Evolutionary conservation across 495 filamentous ascomycete species (phyloP).

Genomic region (Podospora bellae-mahoneyi): DNA sequence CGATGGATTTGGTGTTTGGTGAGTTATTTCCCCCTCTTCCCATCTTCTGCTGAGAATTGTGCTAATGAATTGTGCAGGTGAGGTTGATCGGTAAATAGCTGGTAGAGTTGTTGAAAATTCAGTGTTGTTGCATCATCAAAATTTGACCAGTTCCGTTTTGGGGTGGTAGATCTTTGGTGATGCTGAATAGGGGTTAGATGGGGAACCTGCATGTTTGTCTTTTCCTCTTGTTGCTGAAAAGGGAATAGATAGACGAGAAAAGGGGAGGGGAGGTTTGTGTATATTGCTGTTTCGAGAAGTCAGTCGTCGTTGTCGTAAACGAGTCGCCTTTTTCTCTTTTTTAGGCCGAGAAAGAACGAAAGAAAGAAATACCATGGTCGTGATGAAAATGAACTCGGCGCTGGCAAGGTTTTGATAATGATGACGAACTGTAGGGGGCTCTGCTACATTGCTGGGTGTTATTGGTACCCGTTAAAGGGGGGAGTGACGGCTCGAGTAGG

Average conservation of each 20-base stretch:
- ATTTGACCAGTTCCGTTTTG: background rate
- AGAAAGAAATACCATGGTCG: conserved; percentile 4
- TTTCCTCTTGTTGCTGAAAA: background rate
- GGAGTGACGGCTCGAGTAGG: too few relatives aligned
- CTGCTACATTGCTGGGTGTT: background rate
- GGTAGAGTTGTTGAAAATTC: conserved; percentile 12
- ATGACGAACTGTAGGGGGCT: too few relatives aligned
- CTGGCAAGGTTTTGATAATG: background rate
- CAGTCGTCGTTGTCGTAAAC: background rate
- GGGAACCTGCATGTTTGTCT: background rate
- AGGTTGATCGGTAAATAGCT: conserved; percentile 47
- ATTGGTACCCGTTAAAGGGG: too few relatives aligned
- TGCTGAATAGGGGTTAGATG: background rate
- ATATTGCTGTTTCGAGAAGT: conserved; percentile 1
- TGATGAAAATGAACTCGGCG: background rate
- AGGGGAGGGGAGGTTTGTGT: background rate
- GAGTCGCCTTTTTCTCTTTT: background rate
- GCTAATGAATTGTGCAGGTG: conserved; percentile 32
- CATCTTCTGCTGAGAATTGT: background rate
- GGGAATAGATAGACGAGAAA: background rate
- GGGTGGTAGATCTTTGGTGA: background rate
- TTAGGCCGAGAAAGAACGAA: background rate
- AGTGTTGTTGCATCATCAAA: background rate
- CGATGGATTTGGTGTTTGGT: conserved; percentile 79
- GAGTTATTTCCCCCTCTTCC: conserved; percentile 24